Percentiles rank a stretch among this genome's conserved stretches.
Evolutionary conservation across 495 filamentous ascomycete genomes (phyloP).

Genomic region (Echria macrotheca): DNA sequence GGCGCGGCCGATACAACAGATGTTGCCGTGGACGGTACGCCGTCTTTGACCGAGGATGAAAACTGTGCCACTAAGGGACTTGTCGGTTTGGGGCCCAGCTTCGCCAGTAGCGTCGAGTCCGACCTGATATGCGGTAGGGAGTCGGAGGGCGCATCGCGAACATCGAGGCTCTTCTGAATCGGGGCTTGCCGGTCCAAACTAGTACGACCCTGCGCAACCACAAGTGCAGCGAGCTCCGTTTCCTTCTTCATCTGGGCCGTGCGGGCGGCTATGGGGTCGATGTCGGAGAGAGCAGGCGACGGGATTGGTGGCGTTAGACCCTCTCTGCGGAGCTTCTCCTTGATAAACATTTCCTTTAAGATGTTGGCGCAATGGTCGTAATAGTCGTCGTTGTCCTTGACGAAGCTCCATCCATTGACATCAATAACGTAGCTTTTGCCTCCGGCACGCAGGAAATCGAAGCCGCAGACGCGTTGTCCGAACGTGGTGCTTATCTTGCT

Average conservation of each 20-base stretch:
- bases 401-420: slow-evolving; percentile 99
- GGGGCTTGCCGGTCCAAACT: slow-evolving; percentile 27
- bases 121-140: slow-evolving; percentile 7
- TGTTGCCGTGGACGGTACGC: slow-evolving; percentile 37
- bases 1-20: slow-evolving; percentile 40
- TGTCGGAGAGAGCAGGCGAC: slow-evolving; percentile 40
- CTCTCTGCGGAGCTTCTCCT: slow-evolving; percentile 55
- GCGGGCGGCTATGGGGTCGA: slow-evolving; percentile 35
- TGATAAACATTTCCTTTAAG: slow-evolving; percentile 77
- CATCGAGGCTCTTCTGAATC: slow-evolving; percentile 8
- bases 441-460: slow-evolving; percentile 83
- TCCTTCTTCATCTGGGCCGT: slow-evolving; percentile 31
- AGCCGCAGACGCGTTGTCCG: slow-evolving; percentile 92
- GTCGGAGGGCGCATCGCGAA: slow-evolving; percentile 13
- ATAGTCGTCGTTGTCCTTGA: slow-evolving; percentile 98
- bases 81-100: slow-evolving; percentile 30
- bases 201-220: slow-evolving; percentile 28
- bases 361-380: slow-evolving; percentile 88
- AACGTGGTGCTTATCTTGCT: slow-evolving; percentile 87
- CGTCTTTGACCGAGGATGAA: slow-evolving; percentile 28
- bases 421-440: slow-evolving; percentile 96
- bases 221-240: slow-evolving; percentile 20
- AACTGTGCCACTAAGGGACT: slow-evolving; percentile 30
- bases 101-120: slow-evolving; percentile 19
- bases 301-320: slow-evolving; percentile 38